Evolutionary conservation across 371 early-diverging fungal genomes (phyloP).

Genomic region (Cokeromyces recurvatus): DNA sequence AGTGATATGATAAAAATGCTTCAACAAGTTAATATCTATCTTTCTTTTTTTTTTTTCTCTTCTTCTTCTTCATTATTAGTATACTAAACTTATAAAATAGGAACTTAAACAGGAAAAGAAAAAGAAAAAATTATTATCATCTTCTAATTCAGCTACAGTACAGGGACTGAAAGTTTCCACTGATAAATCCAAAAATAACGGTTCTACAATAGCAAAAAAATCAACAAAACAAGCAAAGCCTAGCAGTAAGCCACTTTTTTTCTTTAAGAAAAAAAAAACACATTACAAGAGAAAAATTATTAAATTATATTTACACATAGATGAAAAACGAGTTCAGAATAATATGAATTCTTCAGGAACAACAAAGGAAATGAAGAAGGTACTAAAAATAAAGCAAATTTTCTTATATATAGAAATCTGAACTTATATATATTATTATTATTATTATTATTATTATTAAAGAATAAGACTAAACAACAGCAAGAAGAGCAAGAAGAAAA

Average conservation of each 20-base stretch:
- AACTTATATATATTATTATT: no score
- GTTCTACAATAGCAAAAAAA: not conserved
- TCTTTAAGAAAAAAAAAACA: no score
- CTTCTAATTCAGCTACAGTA: constrained; percentile 12
- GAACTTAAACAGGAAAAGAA: constrained; percentile 7
- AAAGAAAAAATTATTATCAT: constrained; percentile 3
- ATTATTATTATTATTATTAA: no score
- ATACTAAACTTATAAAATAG: not conserved
- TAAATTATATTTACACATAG: no score
- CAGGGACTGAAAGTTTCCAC: constrained; percentile 32
- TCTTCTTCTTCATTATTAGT: no score
- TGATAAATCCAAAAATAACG: constrained; percentile 13
- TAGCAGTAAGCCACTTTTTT: no score
- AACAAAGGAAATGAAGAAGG: not conserved
- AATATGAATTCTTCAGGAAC: no score
- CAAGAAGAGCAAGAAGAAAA: not conserved
- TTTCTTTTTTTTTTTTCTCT: no score
- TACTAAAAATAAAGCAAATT: no score
- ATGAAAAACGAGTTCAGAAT: no score
- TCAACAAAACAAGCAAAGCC: not conserved
- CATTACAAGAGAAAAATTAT: no score
- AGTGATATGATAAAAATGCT: constrained; percentile 7
- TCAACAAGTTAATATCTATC: constrained; percentile 8
- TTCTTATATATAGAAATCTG: no score
- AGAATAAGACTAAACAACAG: not conserved